Percentiles rank a stretch among this genome's conserved stretches.
These are phyloP conservation scores for Leccinum subtestaceum DNA, from an alignment of 768 basidiomycete species.

Conservation along the genomic window DNA sequence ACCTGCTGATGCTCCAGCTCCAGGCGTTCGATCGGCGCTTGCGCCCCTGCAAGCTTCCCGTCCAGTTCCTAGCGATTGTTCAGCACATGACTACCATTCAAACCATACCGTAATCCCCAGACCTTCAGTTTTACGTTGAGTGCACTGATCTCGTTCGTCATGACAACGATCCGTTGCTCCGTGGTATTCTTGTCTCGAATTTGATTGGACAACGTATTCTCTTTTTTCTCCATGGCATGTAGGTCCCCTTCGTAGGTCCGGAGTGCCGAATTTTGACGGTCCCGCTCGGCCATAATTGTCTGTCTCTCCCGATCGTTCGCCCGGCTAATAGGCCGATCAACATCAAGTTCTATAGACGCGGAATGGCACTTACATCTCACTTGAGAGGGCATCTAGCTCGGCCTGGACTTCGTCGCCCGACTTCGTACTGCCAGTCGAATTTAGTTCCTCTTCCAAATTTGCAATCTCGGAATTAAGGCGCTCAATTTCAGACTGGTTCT, in stretches of 20 bases:
- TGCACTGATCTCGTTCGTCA: conserved; percentile 54
- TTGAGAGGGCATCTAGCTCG: conserved; percentile 63
- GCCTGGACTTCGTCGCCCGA: conserved; percentile 83
- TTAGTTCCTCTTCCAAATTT: conserved; percentile 66
- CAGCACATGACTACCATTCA: not conserved
- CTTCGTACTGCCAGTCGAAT: conserved; percentile 69
- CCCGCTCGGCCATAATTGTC: conserved; percentile 54
- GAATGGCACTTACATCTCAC: conserved; percentile 56
- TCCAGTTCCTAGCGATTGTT: conserved; percentile 57
- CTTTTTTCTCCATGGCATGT: conserved; percentile 59
- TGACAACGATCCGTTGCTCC: conserved; percentile 54
- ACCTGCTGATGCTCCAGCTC: conserved; percentile 51
- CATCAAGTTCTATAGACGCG: not conserved
- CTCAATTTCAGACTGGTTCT: conserved; percentile 57
- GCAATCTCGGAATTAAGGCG: conserved; percentile 59
- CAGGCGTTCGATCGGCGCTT: conserved; percentile 62
- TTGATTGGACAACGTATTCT: conserved; percentile 54
- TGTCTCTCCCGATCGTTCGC: conserved; percentile 62
- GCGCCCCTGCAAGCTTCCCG: conserved; percentile 53
- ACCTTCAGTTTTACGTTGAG: conserved; percentile 53
- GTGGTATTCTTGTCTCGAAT: conserved; percentile 55
- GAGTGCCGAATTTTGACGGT: conserved; percentile 52
- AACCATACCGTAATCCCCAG: not conserved
- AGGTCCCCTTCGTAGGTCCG: conserved; percentile 59
- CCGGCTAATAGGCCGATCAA: conserved; percentile 28